A percentile compares a stretch with the other conserved stretches of the same genome.
Conservation (phyloP, 2,329 filamentous ascomycete genomes). For the Neonectria ditissima region DNA sequence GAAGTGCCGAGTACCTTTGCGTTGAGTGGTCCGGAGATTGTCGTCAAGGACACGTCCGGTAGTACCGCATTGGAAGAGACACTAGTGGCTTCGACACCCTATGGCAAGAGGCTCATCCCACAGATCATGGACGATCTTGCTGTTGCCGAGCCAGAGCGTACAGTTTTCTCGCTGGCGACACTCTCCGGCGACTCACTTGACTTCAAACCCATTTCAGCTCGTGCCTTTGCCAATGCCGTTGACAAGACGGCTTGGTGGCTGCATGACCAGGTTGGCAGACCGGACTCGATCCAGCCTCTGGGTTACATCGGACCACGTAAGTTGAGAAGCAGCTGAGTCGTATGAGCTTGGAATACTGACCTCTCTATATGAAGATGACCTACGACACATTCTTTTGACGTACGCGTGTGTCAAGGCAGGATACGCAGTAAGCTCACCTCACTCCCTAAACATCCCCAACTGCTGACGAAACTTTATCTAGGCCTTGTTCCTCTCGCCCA, state of each 20-base stretch:
- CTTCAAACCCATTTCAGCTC: conserved; percentile 42
- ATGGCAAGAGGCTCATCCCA: conserved; percentile 43
- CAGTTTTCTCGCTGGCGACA: conserved; percentile 42
- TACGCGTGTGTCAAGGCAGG: conserved; percentile 50
- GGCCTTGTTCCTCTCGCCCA: conserved; percentile 50
- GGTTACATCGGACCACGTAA: conserved; percentile 51
- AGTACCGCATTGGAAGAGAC: neutral
- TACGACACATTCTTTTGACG: conserved; percentile 46
- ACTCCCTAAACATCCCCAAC: neutral
- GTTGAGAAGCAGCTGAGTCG: no score
- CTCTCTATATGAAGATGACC: conserved; percentile 49
- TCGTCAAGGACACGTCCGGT: neutral
- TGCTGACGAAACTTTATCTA: conserved; percentile 18
- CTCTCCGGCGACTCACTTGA: conserved; percentile 24
- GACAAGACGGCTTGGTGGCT: conserved; percentile 50
- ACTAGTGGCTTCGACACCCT: neutral
- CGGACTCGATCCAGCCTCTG: conserved; percentile 34
- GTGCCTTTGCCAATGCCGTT: conserved; percentile 41
- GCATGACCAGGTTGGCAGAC: conserved; percentile 33
- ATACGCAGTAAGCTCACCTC: conserved; percentile 43
- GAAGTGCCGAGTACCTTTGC: neutral
- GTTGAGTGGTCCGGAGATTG: neutral
- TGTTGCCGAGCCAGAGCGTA: conserved; percentile 40
- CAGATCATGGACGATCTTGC: conserved; percentile 47
- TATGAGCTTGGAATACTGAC: no score